Percentiles rank a stretch among this genome's conserved stretches.
Evolutionary conservation across 306 rosid genomes (phyloP).

Genomic region (Quercus ilex): DNA sequence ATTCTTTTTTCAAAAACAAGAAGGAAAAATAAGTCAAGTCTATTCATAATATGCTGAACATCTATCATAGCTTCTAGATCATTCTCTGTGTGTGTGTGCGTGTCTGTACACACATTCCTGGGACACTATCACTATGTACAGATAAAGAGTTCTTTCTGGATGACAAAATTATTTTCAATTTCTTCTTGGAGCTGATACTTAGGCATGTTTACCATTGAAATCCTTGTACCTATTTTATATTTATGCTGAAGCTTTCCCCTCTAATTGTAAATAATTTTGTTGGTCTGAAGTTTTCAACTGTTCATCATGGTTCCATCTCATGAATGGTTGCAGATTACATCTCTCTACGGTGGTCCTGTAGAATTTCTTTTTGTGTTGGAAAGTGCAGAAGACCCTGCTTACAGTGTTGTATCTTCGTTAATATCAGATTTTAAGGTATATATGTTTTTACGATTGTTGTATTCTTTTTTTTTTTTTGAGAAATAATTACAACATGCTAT

Average conservation of each 20-base stretch:
- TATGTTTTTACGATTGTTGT: background rate
- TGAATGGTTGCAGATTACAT: slow-evolving; percentile 64
- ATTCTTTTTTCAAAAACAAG: background rate
- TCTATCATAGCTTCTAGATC: background rate
- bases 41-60: too few species aligned
- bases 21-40: background rate
- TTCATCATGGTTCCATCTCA: slow-evolving; percentile 15
- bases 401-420: slow-evolving; percentile 51
- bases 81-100: background rate
- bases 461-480: too few species aligned
- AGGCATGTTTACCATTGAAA: background rate
- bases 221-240: slow-evolving; percentile 10
- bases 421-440: slow-evolving; percentile 69
- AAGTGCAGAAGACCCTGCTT: slow-evolving; percentile 90
- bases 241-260: slow-evolving; percentile 6
- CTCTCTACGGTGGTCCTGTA: slow-evolving; percentile 96
- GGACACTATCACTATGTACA: background rate
- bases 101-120: background rate
- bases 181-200: slow-evolving; percentile 19
- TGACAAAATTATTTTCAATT: background rate
- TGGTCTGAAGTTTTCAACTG: slow-evolving; percentile 1
- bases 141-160: background rate
- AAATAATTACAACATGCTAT: too few species aligned
- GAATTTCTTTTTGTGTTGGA: slow-evolving; percentile 88
- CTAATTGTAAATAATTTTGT: background rate